Evolutionary conservation across 2,329 filamentous ascomycete species (phyloP).

Genomic region (Harringtonia aguacate): DNA sequence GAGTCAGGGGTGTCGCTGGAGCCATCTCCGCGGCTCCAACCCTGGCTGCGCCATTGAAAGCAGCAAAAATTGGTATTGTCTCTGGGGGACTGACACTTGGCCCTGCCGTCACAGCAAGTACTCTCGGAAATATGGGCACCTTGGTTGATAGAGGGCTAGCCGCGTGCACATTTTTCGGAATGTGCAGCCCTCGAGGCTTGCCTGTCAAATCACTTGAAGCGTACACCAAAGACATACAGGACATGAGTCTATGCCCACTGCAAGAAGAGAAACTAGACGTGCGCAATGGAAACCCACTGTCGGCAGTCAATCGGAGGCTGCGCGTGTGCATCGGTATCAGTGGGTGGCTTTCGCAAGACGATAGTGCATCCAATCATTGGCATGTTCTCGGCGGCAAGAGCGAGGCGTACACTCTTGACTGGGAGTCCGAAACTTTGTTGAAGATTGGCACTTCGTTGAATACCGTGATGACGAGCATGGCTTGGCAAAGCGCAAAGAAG

Average conservation of each 20-base stretch:
- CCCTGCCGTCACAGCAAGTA: conserved; percentile 60
- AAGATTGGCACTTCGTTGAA: conserved; percentile 71
- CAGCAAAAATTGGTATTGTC: conserved; percentile 67
- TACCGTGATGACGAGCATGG: conserved; percentile 64
- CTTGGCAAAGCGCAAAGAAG: conserved; percentile 61
- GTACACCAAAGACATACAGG: conserved; percentile 77
- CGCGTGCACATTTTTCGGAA: conserved; percentile 79
- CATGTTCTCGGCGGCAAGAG: conserved; percentile 57
- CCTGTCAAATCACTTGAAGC: conserved; percentile 77
- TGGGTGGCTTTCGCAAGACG: conserved; percentile 66
- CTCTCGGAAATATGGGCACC: conserved; percentile 70
- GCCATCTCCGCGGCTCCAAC: conserved; percentile 63
- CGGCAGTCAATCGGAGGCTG: conserved; percentile 52
- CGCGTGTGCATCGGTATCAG: conserved; percentile 75
- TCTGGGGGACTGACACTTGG: conserved; percentile 70
- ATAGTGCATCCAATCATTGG: conserved; percentile 72
- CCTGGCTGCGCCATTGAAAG: conserved; percentile 65
- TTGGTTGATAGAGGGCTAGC: conserved; percentile 70
- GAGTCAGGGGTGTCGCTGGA: conserved; percentile 49
- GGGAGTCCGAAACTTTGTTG: conserved; percentile 67
- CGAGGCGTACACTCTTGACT: conserved; percentile 75
- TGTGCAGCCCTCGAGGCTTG: conserved; percentile 70
- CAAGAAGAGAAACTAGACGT: conserved; percentile 36
- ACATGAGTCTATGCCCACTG: conserved; percentile 78
- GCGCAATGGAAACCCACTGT: conserved; percentile 39